Percentiles rank a stretch among this genome's conserved stretches.
phyloP scores from a whole-genome alignment of 2,329 filamentous ascomycete species.

The Fusarium tupiense region DNA sequence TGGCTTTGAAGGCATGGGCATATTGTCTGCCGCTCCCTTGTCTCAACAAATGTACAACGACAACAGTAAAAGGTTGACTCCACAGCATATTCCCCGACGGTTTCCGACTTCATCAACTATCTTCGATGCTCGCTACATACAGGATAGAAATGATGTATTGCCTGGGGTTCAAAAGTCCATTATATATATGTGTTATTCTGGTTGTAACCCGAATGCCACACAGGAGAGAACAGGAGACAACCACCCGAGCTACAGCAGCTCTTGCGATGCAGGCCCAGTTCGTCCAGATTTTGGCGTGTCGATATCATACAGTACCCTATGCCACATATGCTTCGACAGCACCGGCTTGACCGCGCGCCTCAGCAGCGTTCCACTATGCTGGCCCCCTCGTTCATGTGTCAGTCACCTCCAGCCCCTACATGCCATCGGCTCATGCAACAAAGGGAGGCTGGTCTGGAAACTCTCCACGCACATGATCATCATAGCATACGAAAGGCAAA shows the following conservation, averaged over 20 bases:
- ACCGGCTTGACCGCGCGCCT: not conserved
- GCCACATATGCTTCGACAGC: not conserved
- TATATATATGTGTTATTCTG: not conserved
- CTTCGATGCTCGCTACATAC: not conserved
- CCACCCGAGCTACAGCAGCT: not conserved
- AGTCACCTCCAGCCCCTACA: not conserved
- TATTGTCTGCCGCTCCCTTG: not conserved
- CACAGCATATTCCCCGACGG: not conserved
- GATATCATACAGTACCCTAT: not conserved
- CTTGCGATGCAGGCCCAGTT: not conserved
- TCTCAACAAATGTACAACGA: not conserved
- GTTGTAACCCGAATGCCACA: not conserved
- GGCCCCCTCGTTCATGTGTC: not conserved
- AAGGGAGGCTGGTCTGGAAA: not conserved
- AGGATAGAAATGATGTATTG: too few species aligned
- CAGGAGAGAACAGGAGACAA: not conserved
- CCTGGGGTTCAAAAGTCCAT: rapidly evolving
- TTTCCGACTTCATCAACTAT: too few species aligned
- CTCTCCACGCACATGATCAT: not conserved
- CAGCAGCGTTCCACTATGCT: not conserved
- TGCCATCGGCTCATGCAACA: not conserved
- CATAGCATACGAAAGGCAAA: not conserved
- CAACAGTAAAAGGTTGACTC: not conserved
- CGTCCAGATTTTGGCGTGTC: not conserved
- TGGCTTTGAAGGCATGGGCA: not conserved